Conservation (phyloP, 495 filamentous ascomycete species). For the Cladorrhinum samala region DNA sequence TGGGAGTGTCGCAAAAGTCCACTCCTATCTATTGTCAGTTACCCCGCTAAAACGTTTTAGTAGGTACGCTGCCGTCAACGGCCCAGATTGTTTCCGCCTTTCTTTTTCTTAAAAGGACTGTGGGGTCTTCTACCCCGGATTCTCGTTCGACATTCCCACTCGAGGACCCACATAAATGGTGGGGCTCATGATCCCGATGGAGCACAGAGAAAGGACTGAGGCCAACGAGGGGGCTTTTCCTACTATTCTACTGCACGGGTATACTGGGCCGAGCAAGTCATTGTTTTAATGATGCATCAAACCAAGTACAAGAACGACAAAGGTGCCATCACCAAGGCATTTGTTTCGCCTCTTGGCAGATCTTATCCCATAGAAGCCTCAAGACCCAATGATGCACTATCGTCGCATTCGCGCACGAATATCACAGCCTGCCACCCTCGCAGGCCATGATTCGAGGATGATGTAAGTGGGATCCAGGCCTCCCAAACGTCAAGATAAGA, state of each 20-base stretch:
- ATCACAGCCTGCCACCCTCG: neutral
- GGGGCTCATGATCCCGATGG: too few relatives aligned
- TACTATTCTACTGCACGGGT: too few relatives aligned
- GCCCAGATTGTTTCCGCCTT: neutral
- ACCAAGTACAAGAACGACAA: too few relatives aligned
- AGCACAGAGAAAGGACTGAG: neutral
- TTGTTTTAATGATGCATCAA: too few relatives aligned
- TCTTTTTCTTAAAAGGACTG: neutral
- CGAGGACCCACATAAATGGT: neutral
- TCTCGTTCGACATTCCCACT: constrained; percentile 11
- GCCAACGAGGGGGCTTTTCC: neutral
- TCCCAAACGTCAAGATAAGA: too few relatives aligned
- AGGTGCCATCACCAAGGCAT: neutral
- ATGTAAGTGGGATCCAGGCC: too few relatives aligned
- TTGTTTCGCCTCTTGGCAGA: constrained; percentile 3
- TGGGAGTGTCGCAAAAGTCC: neutral
- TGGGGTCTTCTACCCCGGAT: constrained; percentile 25
- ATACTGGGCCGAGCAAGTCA: too few relatives aligned
- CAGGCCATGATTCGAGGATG: too few relatives aligned
- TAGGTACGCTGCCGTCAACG: neutral
- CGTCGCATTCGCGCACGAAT: too few relatives aligned
- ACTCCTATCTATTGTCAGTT: neutral
- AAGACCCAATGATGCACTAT: neutral
- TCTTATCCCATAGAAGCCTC: neutral
- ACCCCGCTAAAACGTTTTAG: neutral